These are phyloP conservation scores for Phylloporus rhodoxanthus DNA, from an alignment of 768 basidiomycete species.

Conservation along the genomic window DNA sequence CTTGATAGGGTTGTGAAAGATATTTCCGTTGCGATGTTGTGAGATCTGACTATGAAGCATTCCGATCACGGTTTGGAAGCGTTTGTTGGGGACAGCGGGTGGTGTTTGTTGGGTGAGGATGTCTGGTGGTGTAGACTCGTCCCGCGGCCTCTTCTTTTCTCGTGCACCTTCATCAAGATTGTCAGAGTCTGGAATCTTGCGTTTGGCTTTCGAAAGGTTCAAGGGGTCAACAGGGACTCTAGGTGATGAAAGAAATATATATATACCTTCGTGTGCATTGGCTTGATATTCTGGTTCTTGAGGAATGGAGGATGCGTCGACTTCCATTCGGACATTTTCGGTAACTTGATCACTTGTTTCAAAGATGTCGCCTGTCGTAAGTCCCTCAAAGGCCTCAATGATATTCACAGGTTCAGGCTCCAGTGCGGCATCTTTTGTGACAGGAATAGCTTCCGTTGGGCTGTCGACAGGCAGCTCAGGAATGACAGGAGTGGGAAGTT, in stretches of 20 bases:
- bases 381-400: constrained; percentile 10
- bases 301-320: constrained; percentile 8
- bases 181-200: constrained; percentile 22
- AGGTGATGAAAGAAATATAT: neutral
- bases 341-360: neutral
- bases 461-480: constrained; percentile 4
- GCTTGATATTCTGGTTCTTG: constrained; percentile 11
- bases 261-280: constrained; percentile 16
- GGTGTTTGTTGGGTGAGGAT: constrained; percentile 12
- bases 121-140: constrained; percentile 20
- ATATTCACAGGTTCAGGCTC: constrained; percentile 6
- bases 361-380: constrained; percentile 1
- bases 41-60: constrained; percentile 80
- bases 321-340: constrained; percentile 8
- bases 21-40: constrained; percentile 80
- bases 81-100: constrained; percentile 45
- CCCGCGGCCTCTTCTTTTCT: constrained; percentile 27
- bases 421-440: constrained; percentile 5
- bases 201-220: constrained; percentile 17
- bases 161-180: constrained; percentile 19
- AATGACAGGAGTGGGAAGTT: neutral
- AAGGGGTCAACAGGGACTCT: neutral
- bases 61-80: constrained; percentile 75
- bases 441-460: neutral
- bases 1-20: constrained; percentile 89